Evolutionary conservation across 2,329 filamentous ascomycete genomes (phyloP).

Genomic region (Metarhizium humberi): DNA sequence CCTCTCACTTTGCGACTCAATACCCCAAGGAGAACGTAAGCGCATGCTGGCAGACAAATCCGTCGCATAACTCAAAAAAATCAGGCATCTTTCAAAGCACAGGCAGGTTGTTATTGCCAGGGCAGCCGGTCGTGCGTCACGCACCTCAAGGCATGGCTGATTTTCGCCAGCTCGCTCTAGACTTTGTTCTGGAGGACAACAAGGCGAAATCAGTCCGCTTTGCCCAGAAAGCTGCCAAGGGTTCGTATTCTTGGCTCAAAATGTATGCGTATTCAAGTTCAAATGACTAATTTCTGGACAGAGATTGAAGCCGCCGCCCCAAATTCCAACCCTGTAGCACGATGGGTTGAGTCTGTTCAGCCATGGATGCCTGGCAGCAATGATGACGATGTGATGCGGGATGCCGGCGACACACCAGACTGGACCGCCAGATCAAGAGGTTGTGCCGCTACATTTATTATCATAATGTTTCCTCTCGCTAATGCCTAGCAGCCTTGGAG

Average conservation of each 20-base stretch:
- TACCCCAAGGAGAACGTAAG: not conserved
- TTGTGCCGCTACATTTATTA: constrained; percentile 9
- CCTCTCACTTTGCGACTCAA: not conserved
- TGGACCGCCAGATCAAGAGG: constrained; percentile 46
- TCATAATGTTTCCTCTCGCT: not conserved
- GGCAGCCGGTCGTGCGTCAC: not conserved
- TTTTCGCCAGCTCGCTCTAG: constrained; percentile 42
- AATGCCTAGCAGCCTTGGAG: constrained; percentile 34
- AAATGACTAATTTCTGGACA: constrained; percentile 13
- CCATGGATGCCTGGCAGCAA: constrained; percentile 41
- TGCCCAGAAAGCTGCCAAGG: constrained; percentile 35
- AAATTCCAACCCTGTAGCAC: constrained; percentile 36
- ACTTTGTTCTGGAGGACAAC: constrained; percentile 45
- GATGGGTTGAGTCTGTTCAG: constrained; percentile 47
- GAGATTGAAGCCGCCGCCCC: constrained; percentile 35
- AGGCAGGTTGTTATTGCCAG: not conserved
- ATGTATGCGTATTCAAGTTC: not conserved
- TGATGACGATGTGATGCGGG: constrained; percentile 24
- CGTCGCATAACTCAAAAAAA: not conserved
- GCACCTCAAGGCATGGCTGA: constrained; percentile 27
- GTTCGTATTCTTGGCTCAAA: constrained; percentile 14
- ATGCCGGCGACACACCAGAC: constrained; percentile 34
- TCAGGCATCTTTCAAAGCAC: not conserved
- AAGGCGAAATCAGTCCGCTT: constrained; percentile 29
- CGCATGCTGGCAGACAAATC: not conserved